phyloP scores from a whole-genome alignment of 352 stramenopile genomes.

The Phytopythium oedochilum region DNA sequence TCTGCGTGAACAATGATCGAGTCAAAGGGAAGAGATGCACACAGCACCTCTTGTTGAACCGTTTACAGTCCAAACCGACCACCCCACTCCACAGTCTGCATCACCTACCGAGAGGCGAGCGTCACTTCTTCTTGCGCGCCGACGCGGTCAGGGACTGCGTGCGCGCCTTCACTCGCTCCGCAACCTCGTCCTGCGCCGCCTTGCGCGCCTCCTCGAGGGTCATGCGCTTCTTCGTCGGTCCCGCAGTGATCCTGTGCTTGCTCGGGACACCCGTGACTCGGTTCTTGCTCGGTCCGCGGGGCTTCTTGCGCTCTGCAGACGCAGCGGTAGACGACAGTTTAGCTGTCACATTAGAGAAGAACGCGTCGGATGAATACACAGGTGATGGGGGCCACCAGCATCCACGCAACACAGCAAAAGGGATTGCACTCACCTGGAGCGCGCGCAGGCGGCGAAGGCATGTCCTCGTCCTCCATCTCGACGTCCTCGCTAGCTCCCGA shows the following conservation, averaged over 20 bases:
- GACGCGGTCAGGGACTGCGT: slow-evolving; percentile 35
- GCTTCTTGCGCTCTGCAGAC: slow-evolving; percentile 37
- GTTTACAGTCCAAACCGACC: too few relatives aligned
- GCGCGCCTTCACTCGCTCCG: slow-evolving; percentile 61
- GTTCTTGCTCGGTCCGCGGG: slow-evolving; percentile 34
- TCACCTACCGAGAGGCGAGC: neutral
- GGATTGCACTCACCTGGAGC: slow-evolving; percentile 25
- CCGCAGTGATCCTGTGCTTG: slow-evolving; percentile 9
- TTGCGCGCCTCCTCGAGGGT: slow-evolving; percentile 56
- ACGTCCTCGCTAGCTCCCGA: slow-evolving; percentile 28
- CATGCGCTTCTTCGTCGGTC: slow-evolving; percentile 34
- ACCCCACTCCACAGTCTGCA: too few relatives aligned
- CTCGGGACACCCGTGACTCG: slow-evolving; percentile 3
- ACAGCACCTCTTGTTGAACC: too few relatives aligned
- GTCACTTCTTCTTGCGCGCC: slow-evolving; percentile 56
- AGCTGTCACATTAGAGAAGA: slow-evolving; percentile 13
- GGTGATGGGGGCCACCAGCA: slow-evolving; percentile 12
- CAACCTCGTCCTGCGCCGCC: slow-evolving; percentile 69
- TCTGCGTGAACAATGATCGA: too few relatives aligned
- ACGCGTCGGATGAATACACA: slow-evolving; percentile 5
- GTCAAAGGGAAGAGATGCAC: too few relatives aligned
- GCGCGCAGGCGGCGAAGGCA: slow-evolving; percentile 17
- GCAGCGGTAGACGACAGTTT: slow-evolving; percentile 15
- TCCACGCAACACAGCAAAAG: slow-evolving; percentile 3
- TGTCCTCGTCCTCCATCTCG: slow-evolving; percentile 55